phyloP scores from a whole-genome alignment of 352 stramenopile species.

The Globisporangium orthogonon region DNA sequence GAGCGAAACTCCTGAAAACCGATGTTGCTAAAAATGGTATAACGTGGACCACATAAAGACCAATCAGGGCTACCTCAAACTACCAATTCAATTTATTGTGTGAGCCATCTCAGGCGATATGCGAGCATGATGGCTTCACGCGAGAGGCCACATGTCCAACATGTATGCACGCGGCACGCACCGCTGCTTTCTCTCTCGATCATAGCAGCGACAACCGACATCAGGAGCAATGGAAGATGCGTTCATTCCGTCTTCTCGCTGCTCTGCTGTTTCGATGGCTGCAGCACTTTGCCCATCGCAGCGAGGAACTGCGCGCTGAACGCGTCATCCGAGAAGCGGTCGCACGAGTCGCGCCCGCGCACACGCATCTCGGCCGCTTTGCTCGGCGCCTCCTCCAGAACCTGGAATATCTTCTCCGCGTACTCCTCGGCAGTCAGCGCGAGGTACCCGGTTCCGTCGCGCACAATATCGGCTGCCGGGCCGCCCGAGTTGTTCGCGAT shows the following conservation, averaged over 20 bases:
- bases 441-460: slow-evolving; percentile 69
- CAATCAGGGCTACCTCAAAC: no score
- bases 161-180: no score
- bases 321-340: slow-evolving; percentile 66
- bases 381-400: slow-evolving; percentile 33
- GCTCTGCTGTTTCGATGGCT: neutral
- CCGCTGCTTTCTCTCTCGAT: no score
- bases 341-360: slow-evolving; percentile 33
- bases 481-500: slow-evolving; percentile 98
- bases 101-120: no score
- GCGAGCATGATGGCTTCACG: no score
- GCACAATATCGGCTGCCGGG: slow-evolving; percentile 92
- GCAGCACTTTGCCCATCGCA: slow-evolving; percentile 29
- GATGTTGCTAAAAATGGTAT: no score
- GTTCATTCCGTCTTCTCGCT: neutral
- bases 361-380: slow-evolving; percentile 34
- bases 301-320: slow-evolving; percentile 64
- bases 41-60: no score
- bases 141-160: no score
- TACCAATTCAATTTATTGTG: no score
- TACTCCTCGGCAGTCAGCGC: slow-evolving; percentile 88
- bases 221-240: neutral
- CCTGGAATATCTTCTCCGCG: slow-evolving; percentile 62
- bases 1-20: no score
- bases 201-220: no score